Base-by-base conservation (phyloP, 106 monocot species). In the Phalaenopsis equestris region DNA sequence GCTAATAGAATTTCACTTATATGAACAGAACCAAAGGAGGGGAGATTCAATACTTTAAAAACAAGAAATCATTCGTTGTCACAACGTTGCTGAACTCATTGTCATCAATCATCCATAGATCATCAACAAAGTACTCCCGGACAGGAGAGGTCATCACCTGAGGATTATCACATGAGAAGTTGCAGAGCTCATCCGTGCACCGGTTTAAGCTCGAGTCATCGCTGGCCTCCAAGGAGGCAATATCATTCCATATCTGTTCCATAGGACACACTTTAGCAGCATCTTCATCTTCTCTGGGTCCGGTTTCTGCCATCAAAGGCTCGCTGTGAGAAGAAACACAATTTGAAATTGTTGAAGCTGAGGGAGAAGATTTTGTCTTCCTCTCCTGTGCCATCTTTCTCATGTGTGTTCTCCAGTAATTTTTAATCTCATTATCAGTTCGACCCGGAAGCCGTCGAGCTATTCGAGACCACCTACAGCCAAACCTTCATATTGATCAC, bases 391-490 rank as follows among this genome's bases (percentile, higher is more conserved):
- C 87, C 43, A 65, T 87, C 81, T 91, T 87, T 46, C 89, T 82
- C 86, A 83, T 91, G 52, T 83, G 89, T 1, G 91, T 91, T 77
- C 91, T 81, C 91, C 91, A 91, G 79, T 87, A 91, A 81, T 91
- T 91, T 81, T 91, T 91, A 57, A 91, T 91, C 87, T 89, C 91
- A 37, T 91, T 91, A 46, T 91, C 91, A 5, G 91, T 91, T 42
- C 91, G 89, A 15, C 91, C 91, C 0, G 91, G 91, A 21, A 91
- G 89, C 52, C 58, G 87, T 0, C 85, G 77, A 1, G 91, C 91
- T 42, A 91, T 91, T 36, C 85, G 88, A 37, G 91, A 86, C 91
- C 91, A 91, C 76, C 91, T 88, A 30, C 73, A 79, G 42, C 3
- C n/a, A 84, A 56, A 15, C 18, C 7, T 16, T 36, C 7, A 15